These are phyloP conservation scores for Scedosporium boydii DNA, from an alignment of 2,329 filamentous ascomycete species.

Conservation along the genomic window DNA sequence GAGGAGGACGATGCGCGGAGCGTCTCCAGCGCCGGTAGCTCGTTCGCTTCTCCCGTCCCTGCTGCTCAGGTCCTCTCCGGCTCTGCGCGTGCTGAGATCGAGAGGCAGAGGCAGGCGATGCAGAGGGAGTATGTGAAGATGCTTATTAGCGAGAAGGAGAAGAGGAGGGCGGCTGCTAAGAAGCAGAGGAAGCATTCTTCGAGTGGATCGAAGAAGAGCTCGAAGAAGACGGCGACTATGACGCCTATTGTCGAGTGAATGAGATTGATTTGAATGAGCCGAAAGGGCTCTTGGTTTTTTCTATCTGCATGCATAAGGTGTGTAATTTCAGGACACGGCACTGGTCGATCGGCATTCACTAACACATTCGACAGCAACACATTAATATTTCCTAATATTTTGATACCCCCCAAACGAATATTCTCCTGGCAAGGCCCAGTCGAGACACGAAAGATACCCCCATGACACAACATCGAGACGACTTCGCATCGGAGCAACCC, in stretches of 20 bases:
- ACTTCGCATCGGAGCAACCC: neutral
- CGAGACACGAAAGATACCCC: slow-evolving; percentile 5
- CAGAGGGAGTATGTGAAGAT: slow-evolving; percentile 43
- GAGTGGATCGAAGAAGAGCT: slow-evolving; percentile 3
- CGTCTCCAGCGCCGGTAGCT: slow-evolving; percentile 31
- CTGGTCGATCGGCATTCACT: neutral
- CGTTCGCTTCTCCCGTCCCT: slow-evolving; percentile 22
- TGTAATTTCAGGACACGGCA: neutral
- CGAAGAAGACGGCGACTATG: slow-evolving; percentile 3
- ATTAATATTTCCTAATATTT: slow-evolving; percentile 3
- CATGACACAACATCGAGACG: slow-evolving; percentile 5
- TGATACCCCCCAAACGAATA: slow-evolving; percentile 3
- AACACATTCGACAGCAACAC: neutral
- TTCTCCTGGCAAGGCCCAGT: slow-evolving; percentile 8
- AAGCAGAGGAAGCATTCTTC: neutral
- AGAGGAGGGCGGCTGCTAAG: slow-evolving; percentile 3
- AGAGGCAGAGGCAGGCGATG: slow-evolving; percentile 39
- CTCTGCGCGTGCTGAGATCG: slow-evolving; percentile 38
- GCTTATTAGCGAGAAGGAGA: slow-evolving; percentile 44
- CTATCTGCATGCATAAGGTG: slow-evolving; percentile 3
- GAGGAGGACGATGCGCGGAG: slow-evolving; percentile 38
- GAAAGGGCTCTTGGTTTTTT: neutral
- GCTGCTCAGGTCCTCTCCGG: slow-evolving; percentile 27
- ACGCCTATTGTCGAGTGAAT: slow-evolving; percentile 5
- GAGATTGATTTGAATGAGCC: neutral